Conservation (phyloP, 1,139 yeast genomes). For the Yamadazyma mexicana region DNA sequence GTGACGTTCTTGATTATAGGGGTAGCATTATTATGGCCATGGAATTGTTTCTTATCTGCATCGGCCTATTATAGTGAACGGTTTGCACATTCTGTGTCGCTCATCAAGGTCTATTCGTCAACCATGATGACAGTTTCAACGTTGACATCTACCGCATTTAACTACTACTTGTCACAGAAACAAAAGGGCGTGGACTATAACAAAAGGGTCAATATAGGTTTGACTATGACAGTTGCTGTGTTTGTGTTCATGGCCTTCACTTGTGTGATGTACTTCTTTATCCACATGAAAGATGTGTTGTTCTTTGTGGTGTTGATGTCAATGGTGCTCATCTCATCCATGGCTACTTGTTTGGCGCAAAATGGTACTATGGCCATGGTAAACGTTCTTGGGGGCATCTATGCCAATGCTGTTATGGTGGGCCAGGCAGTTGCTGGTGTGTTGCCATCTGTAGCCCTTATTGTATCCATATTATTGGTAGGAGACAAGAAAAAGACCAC, state of each 20-base stretch:
- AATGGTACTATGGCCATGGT: constrained; percentile 90
- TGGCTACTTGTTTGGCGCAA: constrained; percentile 75
- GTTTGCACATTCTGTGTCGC: constrained; percentile 51
- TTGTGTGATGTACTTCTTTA: constrained; percentile 45
- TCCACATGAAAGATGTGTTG: constrained; percentile 37
- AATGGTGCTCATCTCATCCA: constrained; percentile 58
- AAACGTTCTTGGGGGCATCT: constrained; percentile 72
- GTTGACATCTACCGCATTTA: constrained; percentile 60
- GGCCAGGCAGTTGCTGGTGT: constrained; percentile 97
- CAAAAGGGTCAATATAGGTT: constrained; percentile 59
- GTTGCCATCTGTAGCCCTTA: constrained; percentile 76
- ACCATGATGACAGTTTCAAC: constrained; percentile 92
- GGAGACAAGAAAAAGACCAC: constrained; percentile 25
- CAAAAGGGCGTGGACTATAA: constrained; percentile 67
- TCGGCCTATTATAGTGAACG: constrained; percentile 75
- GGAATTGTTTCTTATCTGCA: constrained; percentile 91
- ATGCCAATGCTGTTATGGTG: constrained; percentile 86
- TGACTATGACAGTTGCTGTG: constrained; percentile 53
- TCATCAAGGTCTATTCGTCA: constrained; percentile 68
- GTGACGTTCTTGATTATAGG: constrained; percentile 70
- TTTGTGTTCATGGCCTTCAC: constrained; percentile 54
- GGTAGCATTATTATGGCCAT: constrained; percentile 86
- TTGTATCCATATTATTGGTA: constrained; percentile 54
- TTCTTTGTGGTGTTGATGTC: constrained; percentile 53
- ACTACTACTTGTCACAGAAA: constrained; percentile 63